Evolutionary conservation across 23 red algal genomes (phyloP).

Genomic region (Pyropia haitanensis): DNA sequence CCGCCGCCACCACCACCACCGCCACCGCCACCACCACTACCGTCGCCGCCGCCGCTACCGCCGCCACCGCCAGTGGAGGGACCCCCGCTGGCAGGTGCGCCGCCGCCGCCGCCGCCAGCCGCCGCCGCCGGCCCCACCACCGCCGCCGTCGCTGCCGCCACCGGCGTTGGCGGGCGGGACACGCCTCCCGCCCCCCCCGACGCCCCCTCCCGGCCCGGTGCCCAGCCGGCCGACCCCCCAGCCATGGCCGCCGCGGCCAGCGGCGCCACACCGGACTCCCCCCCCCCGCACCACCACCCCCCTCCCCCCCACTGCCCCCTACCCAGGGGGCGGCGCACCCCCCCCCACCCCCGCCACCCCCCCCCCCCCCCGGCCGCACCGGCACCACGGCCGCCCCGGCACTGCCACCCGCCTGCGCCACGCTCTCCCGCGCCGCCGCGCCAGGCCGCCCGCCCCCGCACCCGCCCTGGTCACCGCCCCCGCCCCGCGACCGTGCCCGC

Average conservation of each 20-base stretch:
- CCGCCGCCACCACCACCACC: background rate
- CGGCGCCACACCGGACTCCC: background rate
- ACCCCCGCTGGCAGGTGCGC: background rate
- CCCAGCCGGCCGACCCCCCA: constrained; percentile 1
- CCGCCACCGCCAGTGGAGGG: background rate
- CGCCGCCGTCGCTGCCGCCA: background rate
- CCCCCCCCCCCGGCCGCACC: background rate
- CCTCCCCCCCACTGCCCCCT: constrained; percentile 1
- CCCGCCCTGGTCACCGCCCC: background rate
- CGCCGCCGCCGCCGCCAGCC: background rate
- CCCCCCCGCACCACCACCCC: background rate
- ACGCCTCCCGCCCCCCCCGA: background rate
- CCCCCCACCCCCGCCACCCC: background rate
- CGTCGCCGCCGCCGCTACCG: background rate
- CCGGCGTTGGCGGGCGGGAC: background rate
- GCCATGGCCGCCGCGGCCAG: background rate
- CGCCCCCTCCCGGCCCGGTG: constrained; percentile 1
- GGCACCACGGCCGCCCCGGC: background rate
- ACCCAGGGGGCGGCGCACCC: background rate
- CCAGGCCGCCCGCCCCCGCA: background rate
- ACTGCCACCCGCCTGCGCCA: background rate
- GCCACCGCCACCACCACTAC: background rate
- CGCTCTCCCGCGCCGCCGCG: background rate
- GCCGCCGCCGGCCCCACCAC: background rate
- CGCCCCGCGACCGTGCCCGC: background rate